These are phyloP conservation scores for Hygrophila difformis DNA, from an alignment of 257 asterid genomes.

Conservation along the genomic window DNA sequence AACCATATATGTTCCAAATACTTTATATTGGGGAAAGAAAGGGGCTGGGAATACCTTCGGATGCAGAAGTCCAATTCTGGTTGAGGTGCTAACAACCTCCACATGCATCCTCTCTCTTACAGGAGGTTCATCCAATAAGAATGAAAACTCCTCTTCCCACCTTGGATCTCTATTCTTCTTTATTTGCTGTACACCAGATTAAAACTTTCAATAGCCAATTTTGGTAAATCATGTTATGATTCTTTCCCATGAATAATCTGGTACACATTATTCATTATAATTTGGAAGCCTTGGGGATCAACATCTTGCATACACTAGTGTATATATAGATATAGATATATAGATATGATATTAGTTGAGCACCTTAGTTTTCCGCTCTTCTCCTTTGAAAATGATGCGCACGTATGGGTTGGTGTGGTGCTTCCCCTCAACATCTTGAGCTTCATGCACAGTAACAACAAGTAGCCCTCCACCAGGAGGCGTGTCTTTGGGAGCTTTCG, in stretches of 20 bases:
- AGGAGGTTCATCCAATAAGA: constrained; percentile 82
- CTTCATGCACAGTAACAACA: constrained; percentile 76
- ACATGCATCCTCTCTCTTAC: constrained; percentile 62
- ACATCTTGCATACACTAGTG: too few relatives aligned
- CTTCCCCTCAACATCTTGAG: constrained; percentile 94
- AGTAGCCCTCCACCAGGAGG: constrained; percentile 89
- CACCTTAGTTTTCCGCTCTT: constrained; percentile 95
- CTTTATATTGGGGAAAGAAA: constrained; percentile 4
- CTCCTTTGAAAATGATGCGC: constrained; percentile 67
- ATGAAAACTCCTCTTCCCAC: constrained; percentile 86
- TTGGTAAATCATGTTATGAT: neutral
- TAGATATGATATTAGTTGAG: constrained; percentile 6
- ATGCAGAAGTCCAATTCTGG: constrained; percentile 82
- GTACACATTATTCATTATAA: too few relatives aligned
- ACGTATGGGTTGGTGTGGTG: constrained; percentile 96
- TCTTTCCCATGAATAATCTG: neutral
- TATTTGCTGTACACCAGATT: constrained; percentile 49
- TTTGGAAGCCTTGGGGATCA: too few relatives aligned
- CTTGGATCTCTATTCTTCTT: constrained; percentile 97
- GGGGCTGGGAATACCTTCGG: constrained; percentile 59
- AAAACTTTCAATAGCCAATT: constrained; percentile 12
- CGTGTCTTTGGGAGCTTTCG: constrained; percentile 79
- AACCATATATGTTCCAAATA: neutral
- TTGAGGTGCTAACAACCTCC: constrained; percentile 77
- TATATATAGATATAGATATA: too few relatives aligned